Base-by-base conservation (phyloP, 768 basidiomycete genomes). In the Russula olivacea region DNA sequence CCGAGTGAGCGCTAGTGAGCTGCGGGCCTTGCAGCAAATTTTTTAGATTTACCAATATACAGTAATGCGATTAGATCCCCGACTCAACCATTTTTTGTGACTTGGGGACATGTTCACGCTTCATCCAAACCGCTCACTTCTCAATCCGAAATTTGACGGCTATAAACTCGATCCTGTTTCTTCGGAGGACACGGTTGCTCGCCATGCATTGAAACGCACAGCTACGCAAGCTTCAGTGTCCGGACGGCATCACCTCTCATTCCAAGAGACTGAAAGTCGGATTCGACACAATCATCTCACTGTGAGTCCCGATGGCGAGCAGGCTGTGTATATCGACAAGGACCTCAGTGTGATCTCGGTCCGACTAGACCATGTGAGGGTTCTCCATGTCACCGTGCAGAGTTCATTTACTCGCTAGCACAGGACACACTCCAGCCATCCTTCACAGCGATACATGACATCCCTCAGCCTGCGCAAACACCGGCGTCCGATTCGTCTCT, bases 71-170 rank as follows among this genome's bases (percentile, higher is more conserved):
- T 45, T 45, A 45, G 43, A 45, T 45, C 28, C 28, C 4, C 28
- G 4, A 36, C 36, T 36, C 36, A 36, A 36, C 34, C 36, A 36
- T 12, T 8, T 3, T 12, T 12, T 12, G 53, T 19, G n/a, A 45
- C 19, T 23, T 12, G 10, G 40, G 12, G 17, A 43, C 49, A 65
- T 65, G 64, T 65, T 65, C 50, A 49, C 64, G 17, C 61, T 58
- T 41, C 58, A 63, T 38, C 67, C 67, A 14, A 48, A 80, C 7
- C 81, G 81, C 47, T 70, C 78, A 34, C 79, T 93, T 17, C 73
- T 89, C 28, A 93, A 93, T 68, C 84, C 89, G 1, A 88, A 87
- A 67, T 94, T 94, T 61, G 91, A 94, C 66, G 89, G 88, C 2
- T 93, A 94, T 72, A 89, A 82, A 67, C 79, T 94, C 30, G 79